Base-by-base conservation (phyloP, 148 eudicot genomes). In the Fallopia convolvulus region DNA sequence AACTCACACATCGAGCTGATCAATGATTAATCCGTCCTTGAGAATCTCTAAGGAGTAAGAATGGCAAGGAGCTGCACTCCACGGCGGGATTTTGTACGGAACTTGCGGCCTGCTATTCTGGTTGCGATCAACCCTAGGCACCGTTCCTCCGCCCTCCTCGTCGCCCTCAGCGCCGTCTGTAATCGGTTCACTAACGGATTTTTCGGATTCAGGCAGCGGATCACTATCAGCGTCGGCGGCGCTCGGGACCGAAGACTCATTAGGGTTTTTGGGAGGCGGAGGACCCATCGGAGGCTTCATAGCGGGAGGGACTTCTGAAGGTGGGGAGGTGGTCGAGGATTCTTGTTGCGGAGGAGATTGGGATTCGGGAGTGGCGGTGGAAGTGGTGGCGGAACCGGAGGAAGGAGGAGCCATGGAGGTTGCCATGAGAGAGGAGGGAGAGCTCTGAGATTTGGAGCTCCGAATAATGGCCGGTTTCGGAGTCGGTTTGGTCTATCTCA, bases 21-120 rank as follows among this genome's bases (percentile, higher is more conserved):
- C 90, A 55, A 91, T 79, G 75, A 95, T 92, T 23, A 91, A 76
- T 30, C 99, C 99, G 44, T 88, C 97, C 80, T 95, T 95, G 49
- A 95, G 94, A 53, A 95, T 89, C 82, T 95, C 97, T 60, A 92
- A 81, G 72, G 72, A 83, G 79, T 81, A 95, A 11, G 85, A 81
- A 58, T 84, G 89, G 39, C 86, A 75, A 8, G 99, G 97, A 53
- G 94, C 86, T 68, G 83, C 88, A 75, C 94, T 88, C 99, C 99
- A 95, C 17, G 82, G 80, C 40, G 99, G 99, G 76, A 88, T 86
- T 4, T 82, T 81, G 55, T 95, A 95, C 12, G 99, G 97, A 32
- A 82, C 87, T 55, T 78, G 75, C 42, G 75, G 56, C 21, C 68
- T 55, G 14, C 75, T 77, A 74, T 85, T 83, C 53, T 72, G 70